phyloP scores from a whole-genome alignment of 768 basidiomycete species.

The Russula brevipes region DNA sequence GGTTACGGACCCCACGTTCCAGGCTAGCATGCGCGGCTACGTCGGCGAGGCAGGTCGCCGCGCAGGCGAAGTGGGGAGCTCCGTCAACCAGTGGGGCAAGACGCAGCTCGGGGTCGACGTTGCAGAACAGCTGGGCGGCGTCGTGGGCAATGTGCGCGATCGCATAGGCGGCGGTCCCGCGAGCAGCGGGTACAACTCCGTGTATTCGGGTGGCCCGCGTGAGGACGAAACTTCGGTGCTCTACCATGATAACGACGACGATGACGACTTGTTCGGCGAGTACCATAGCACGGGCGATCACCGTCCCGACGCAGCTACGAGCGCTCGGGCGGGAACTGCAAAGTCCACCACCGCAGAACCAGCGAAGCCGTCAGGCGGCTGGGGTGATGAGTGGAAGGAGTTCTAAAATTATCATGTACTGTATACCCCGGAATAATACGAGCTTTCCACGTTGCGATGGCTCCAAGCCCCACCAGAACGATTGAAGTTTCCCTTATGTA shows the following conservation, averaged over 20 bases:
- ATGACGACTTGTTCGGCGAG: conserved; percentile 45
- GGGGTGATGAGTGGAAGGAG: conserved; percentile 47
- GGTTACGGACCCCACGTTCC: conserved; percentile 75
- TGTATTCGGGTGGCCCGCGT: conserved; percentile 44
- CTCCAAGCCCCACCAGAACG: too few species aligned
- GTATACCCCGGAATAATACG: not conserved
- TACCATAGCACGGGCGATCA: conserved; percentile 9
- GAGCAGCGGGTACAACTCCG: conserved; percentile 35
- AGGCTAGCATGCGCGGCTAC: conserved; percentile 68
- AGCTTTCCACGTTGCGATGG: not conserved
- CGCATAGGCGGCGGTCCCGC: conserved; percentile 51
- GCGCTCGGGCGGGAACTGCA: not conserved
- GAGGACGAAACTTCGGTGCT: conserved; percentile 55
- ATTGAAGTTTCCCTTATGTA: too few species aligned
- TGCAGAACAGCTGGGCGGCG: conserved; percentile 65
- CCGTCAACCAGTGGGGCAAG: conserved; percentile 76
- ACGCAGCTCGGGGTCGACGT: conserved; percentile 80
- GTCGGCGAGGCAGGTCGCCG: conserved; percentile 61
- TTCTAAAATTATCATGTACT: conserved; percentile 31
- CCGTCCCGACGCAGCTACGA: not conserved
- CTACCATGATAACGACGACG: conserved; percentile 57
- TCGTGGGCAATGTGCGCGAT: conserved; percentile 61
- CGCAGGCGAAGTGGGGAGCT: conserved; percentile 55
- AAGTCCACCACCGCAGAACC: conserved; percentile 9
- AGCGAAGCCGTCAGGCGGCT: conserved; percentile 38